Conservation (phyloP, 2,329 filamentous ascomycete species). For the Pestalotiopsis fici region DNA sequence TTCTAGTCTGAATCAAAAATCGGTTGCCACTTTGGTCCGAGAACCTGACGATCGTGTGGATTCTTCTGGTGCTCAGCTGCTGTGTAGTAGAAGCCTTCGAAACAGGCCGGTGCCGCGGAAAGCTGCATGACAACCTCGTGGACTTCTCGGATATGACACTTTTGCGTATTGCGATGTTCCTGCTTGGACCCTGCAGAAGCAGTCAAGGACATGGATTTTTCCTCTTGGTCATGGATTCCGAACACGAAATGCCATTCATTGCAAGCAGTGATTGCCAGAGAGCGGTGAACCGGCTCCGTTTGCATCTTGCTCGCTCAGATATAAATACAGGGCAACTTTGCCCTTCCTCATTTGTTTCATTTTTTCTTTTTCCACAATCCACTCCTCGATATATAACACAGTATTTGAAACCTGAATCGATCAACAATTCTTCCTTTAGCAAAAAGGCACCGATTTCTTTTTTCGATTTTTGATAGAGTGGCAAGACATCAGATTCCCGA, state of each 20-base stretch:
- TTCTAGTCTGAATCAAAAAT: background rate
- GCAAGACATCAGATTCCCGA: background rate
- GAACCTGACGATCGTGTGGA: background rate
- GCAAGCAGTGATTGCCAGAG: background rate
- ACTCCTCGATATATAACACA: no score
- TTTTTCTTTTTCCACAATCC: no score
- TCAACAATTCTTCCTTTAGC: no score
- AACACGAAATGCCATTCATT: background rate
- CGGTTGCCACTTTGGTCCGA: background rate
- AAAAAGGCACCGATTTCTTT: no score
- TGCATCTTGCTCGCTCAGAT: background rate
- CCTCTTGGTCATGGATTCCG: background rate
- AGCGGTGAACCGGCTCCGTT: background rate
- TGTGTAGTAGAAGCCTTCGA: background rate
- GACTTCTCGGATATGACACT: background rate
- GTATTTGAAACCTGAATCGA: no score
- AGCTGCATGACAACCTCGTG: slow-evolving; percentile 8
- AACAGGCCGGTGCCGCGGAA: slow-evolving; percentile 8
- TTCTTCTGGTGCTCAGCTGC: background rate
- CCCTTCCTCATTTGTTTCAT: background rate
- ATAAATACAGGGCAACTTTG: background rate
- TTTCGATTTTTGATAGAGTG: no score
- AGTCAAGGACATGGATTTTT: background rate
- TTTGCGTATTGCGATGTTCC: background rate
- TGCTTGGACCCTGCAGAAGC: background rate